A percentile compares a stretch with the other conserved stretches of the same genome.
These are phyloP conservation scores for Macroventuria anomochaeta DNA, from an alignment of 2,329 filamentous ascomycete genomes.

Conservation along the genomic window DNA sequence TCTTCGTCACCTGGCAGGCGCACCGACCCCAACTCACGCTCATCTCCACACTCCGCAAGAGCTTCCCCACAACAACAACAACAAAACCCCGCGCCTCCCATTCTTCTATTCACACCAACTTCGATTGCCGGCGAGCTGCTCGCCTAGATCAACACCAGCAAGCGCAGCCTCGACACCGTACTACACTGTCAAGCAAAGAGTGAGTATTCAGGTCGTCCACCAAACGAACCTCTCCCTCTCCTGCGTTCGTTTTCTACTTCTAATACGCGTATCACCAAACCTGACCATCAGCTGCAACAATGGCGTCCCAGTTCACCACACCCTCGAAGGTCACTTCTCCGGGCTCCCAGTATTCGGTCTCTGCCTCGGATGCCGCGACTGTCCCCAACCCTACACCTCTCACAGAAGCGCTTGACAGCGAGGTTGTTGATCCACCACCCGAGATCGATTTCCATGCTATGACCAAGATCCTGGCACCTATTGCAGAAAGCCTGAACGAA, in stretches of 20 bases:
- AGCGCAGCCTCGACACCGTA: not conserved
- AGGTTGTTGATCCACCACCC: conserved; percentile 21
- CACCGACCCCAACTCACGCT: conserved; percentile 8
- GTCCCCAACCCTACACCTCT: conserved; percentile 37
- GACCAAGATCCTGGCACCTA: conserved; percentile 35
- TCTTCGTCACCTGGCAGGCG: conserved; percentile 9
- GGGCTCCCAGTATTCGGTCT: conserved; percentile 30
- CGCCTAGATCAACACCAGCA: not conserved
- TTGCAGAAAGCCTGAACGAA: conserved; percentile 42
- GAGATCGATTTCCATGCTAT: conserved; percentile 37
- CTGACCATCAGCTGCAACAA: not conserved
- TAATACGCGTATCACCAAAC: not conserved
- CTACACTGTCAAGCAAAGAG: not conserved
- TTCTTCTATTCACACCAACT: not conserved
- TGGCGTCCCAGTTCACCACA: conserved; percentile 2
- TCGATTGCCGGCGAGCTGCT: not conserved
- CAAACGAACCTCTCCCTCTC: not conserved
- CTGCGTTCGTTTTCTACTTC: not conserved
- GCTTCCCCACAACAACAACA: conserved; percentile 10
- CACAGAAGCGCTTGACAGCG: conserved; percentile 25
- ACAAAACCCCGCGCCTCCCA: not conserved
- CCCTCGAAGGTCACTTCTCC: conserved; percentile 28
- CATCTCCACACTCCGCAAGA: conserved; percentile 9
- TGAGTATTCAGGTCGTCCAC: not conserved
- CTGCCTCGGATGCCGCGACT: conserved; percentile 24